Evolutionary conservation across 768 basidiomycete species (phyloP).

Genomic region (Tylopilus rubrobrunneus): DNA sequence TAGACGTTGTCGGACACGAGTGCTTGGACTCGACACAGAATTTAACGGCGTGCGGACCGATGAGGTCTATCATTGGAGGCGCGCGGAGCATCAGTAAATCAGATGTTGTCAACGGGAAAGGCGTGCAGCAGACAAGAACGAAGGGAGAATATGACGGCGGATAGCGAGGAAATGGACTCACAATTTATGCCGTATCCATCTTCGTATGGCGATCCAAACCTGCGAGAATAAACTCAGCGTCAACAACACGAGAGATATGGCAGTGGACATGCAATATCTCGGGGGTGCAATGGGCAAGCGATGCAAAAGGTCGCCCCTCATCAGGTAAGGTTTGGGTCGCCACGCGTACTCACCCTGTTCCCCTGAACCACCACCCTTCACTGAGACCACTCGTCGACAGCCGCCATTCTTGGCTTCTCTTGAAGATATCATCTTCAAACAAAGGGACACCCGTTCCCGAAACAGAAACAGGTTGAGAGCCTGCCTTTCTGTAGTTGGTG

Average conservation of each 20-base stretch:
- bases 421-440: constrained; percentile 77
- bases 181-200: constrained; percentile 96
- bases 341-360: constrained; percentile 62
- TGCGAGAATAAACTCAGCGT: constrained; percentile 20
- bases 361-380: constrained; percentile 80
- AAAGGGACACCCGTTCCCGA: constrained; percentile 32
- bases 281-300: background rate
- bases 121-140: background rate
- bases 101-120: background rate
- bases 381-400: constrained; percentile 88
- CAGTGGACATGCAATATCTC: background rate
- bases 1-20: constrained; percentile 67
- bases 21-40: constrained; percentile 93
- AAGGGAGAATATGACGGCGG: background rate
- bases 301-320: background rate
- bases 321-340: background rate
- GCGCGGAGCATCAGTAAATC: background rate
- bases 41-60: constrained; percentile 74
- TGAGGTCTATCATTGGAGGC: constrained; percentile 54
- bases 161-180: constrained; percentile 33
- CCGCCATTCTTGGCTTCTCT: constrained; percentile 76
- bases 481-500: background rate
- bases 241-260: background rate
- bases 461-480: background rate
- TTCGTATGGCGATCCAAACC: constrained; percentile 75